These are phyloP conservation scores for Bipolaris gigantea DNA, from an alignment of 2,329 filamentous ascomycete genomes.

Conservation along the genomic window DNA sequence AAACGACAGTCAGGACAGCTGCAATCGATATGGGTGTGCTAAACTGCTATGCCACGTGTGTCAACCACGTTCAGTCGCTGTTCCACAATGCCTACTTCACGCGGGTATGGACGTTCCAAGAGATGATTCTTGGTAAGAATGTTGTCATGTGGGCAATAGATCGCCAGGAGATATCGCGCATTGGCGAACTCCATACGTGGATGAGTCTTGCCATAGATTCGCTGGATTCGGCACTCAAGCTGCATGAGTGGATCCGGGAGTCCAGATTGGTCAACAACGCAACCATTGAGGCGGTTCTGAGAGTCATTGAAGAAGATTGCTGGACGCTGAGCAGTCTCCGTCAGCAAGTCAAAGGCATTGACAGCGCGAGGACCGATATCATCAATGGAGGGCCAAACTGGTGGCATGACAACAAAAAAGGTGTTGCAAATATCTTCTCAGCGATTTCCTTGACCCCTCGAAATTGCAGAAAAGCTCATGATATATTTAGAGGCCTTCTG, in stretches of 20 bases:
- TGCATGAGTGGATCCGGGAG: neutral
- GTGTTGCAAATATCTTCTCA: constrained; percentile 7
- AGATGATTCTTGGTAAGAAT: constrained; percentile 12
- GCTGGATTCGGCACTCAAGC: constrained; percentile 4
- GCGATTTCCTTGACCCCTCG: constrained; percentile 3
- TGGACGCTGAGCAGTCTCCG: neutral
- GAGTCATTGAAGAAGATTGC: constrained; percentile 3
- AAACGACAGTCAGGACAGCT: constrained; percentile 2
- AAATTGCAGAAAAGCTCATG: neutral
- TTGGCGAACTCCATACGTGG: constrained; percentile 6
- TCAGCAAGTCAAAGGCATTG: constrained; percentile 1
- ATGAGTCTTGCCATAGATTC: constrained; percentile 6
- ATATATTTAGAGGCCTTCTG: constrained; percentile 4
- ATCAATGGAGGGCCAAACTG: constrained; percentile 8
- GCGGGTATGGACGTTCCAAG: constrained; percentile 8
- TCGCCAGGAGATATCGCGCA: neutral
- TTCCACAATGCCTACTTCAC: constrained; percentile 7
- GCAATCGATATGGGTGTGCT: constrained; percentile 8
- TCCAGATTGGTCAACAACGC: neutral
- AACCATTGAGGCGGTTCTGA: constrained; percentile 1
- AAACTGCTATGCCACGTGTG: constrained; percentile 8
- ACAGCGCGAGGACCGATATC: constrained; percentile 4
- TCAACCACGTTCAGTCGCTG: constrained; percentile 4
- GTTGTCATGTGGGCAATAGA: constrained; percentile 8
- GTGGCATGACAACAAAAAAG: constrained; percentile 6